Conservation (phyloP, 2,329 filamentous ascomycete genomes). For the Fusarium avenaceum region DNA sequence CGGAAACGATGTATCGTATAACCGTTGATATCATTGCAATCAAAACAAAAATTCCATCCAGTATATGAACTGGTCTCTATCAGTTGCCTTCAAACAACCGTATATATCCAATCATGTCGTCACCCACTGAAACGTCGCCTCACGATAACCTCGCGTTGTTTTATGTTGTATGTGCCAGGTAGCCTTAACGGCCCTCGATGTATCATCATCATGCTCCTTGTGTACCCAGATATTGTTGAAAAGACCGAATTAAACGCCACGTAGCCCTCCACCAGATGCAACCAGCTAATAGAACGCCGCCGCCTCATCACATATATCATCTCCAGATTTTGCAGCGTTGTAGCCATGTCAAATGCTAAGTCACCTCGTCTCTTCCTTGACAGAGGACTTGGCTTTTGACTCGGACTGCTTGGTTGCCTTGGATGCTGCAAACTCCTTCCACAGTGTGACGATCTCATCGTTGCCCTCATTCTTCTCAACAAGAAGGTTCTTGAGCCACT, state of each 20-base stretch:
- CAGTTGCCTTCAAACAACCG: constrained; percentile 31
- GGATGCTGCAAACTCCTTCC: constrained; percentile 62
- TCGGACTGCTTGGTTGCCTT: constrained; percentile 52
- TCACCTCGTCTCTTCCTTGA: constrained; percentile 48
- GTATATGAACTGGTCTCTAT: constrained; percentile 40
- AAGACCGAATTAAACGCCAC: constrained; percentile 47
- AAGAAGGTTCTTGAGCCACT: constrained; percentile 83
- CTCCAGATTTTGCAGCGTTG: constrained; percentile 31
- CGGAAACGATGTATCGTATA: constrained; percentile 46
- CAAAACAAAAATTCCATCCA: constrained; percentile 36
- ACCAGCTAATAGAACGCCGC: constrained; percentile 47
- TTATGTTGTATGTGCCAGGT: constrained; percentile 33
- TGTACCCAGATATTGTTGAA: constrained; percentile 36
- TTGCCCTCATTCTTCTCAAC: constrained; percentile 82
- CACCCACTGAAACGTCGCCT: constrained; percentile 25
- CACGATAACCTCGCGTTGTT: constrained; percentile 29
- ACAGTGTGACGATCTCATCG: constrained; percentile 65
- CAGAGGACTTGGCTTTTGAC: constrained; percentile 45
- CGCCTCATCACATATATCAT: constrained; percentile 33
- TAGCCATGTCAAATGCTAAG: constrained; percentile 1
- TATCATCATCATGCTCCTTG: constrained; percentile 35
- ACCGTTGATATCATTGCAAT: constrained; percentile 49
- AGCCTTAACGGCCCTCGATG: constrained; percentile 39
- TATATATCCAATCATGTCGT: constrained; percentile 31
- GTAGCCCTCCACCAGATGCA: constrained; percentile 32